Conservation (phyloP, 805 yeast species). For the Saccharomycopsis capsularis region DNA sequence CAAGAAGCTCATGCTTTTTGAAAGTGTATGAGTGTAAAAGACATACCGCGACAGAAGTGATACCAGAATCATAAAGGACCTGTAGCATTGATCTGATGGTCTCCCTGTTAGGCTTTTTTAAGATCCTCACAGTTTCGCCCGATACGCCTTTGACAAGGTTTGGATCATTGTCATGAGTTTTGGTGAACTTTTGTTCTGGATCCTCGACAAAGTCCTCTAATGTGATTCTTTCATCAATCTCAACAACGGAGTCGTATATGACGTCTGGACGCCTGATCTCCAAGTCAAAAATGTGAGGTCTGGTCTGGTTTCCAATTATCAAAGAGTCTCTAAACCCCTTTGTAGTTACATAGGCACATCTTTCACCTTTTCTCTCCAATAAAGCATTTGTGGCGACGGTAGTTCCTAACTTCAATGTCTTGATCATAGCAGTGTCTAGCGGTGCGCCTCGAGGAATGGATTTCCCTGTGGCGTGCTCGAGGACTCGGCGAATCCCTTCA, state of each 20-base stretch:
- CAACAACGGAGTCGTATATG: constrained; percentile 69
- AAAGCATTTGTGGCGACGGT: constrained; percentile 95
- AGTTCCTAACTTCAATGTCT: constrained; percentile 80
- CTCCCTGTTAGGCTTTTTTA: constrained; percentile 42
- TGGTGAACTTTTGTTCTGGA: constrained; percentile 34
- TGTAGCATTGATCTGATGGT: constrained; percentile 38
- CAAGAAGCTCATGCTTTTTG: constrained; percentile 57
- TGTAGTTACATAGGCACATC: constrained; percentile 79
- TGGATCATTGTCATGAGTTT: constrained; percentile 22
- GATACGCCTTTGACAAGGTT: constrained; percentile 50
- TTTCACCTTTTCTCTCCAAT: constrained; percentile 85
- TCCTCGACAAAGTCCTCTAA: constrained; percentile 76
- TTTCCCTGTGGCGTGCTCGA: constrained; percentile 51
- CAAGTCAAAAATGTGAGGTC: constrained; percentile 85
- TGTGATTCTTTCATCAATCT: constrained; percentile 86
- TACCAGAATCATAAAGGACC: constrained; percentile 46
- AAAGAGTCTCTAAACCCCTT: constrained; percentile 83
- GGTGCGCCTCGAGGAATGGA: constrained; percentile 53
- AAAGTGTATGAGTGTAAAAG: constrained; percentile 67
- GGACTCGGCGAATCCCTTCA: constrained; percentile 78
- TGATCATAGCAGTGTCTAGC: constrained; percentile 56
- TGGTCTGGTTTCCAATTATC: constrained; percentile 80
- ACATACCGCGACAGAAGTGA: constrained; percentile 64
- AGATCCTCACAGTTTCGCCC: constrained; percentile 58
- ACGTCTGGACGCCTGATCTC: constrained; percentile 65